Evolutionary conservation across 345 rosid species (phyloP).

Genomic region (Mallotus nudiflorus): DNA sequence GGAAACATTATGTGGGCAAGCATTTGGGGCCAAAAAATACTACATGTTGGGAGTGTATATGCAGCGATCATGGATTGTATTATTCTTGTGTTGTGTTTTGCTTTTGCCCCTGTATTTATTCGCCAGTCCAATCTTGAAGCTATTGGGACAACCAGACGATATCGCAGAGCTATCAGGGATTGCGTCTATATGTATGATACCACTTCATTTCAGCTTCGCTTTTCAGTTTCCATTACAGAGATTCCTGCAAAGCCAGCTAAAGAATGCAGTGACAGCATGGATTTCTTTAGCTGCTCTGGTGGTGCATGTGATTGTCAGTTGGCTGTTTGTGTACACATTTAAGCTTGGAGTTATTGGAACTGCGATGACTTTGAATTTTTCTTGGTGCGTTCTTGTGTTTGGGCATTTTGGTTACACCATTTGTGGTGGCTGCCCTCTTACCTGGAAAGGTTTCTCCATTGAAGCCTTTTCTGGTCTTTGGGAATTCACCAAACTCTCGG

Average conservation of each 20-base stretch:
- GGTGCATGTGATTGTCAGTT: constrained; percentile 58
- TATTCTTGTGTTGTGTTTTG: constrained; percentile 23
- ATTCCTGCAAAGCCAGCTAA: constrained; percentile 74
- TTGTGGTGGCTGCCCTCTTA: constrained; percentile 65
- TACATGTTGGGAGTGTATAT: constrained; percentile 31
- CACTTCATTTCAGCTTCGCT: constrained; percentile 75
- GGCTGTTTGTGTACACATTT: constrained; percentile 55
- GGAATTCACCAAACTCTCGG: constrained; percentile 72
- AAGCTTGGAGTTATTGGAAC: constrained; percentile 61
- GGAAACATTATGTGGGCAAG: constrained; percentile 33
- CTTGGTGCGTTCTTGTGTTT: constrained; percentile 66
- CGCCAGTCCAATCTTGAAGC: constrained; percentile 19
- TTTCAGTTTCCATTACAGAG: constrained; percentile 69
- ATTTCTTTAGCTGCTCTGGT: constrained; percentile 41
- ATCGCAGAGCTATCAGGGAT: constrained; percentile 59
- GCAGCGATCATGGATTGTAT: constrained; percentile 33
- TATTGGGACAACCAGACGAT: constrained; percentile 64
- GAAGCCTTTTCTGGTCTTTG: constrained; percentile 78
- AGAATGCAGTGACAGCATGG: constrained; percentile 59
- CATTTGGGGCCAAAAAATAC: constrained; percentile 29
- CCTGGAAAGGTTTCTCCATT: constrained; percentile 79
- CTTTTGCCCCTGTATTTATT: constrained; percentile 24
- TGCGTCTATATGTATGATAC: constrained; percentile 53
- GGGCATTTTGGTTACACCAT: constrained; percentile 43
- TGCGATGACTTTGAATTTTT: constrained; percentile 50